Conservation (phyloP, 148 eudicot species). For the Amaranthus hypochondriacus region DNA sequence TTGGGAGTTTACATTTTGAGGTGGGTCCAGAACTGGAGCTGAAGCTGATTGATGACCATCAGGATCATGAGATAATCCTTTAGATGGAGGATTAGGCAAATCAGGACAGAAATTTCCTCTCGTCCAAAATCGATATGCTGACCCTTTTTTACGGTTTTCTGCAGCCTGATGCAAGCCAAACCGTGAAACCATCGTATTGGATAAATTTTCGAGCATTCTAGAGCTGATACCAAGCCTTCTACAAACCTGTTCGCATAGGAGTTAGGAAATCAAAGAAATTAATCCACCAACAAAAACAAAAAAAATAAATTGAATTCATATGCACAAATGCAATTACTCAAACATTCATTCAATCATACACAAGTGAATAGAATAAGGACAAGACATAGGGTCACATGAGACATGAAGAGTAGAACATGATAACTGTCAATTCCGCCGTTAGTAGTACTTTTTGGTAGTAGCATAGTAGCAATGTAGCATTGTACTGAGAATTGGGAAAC, state of each 20-base stretch:
- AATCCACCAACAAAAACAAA: background rate
- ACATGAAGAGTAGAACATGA: too few species aligned
- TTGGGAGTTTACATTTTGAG: slow-evolving; percentile 23
- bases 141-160: slow-evolving; percentile 60
- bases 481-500: too few species aligned
- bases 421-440: too few species aligned
- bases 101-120: slow-evolving; percentile 49
- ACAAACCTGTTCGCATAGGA: slow-evolving; percentile 48
- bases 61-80: slow-evolving; percentile 29
- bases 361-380: background rate
- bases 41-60: slow-evolving; percentile 31
- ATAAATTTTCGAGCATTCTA: slow-evolving; percentile 58
- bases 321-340: background rate
- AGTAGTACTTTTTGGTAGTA: too few species aligned
- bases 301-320: background rate
- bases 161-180: slow-evolving; percentile 69
- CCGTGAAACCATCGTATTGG: slow-evolving; percentile 47
- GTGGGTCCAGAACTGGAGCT: slow-evolving; percentile 24
- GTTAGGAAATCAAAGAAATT: slow-evolving; percentile 1
- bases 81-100: slow-evolving; percentile 30
- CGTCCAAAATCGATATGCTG: slow-evolving; percentile 81
- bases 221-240: slow-evolving; percentile 78
- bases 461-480: too few species aligned
- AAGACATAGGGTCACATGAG: too few species aligned
- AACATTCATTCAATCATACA: background rate